Base-by-base conservation (phyloP, 805 yeast species). In the Candida gorgasii region DNA sequence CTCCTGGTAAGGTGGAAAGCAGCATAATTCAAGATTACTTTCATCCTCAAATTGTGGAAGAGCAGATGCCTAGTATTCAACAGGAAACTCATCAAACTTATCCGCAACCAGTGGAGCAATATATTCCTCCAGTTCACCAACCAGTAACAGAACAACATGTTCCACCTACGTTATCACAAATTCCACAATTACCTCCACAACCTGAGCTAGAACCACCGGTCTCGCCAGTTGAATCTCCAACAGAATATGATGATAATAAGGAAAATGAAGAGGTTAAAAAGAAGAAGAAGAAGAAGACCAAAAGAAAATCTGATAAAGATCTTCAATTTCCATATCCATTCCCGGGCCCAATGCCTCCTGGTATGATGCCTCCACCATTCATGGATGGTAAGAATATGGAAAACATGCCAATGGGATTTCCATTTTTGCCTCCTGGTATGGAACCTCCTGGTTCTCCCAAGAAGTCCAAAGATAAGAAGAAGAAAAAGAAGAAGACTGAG, bases 1-100 rank as follows among this genome's bases (percentile, higher is more conserved):
- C 45, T 11, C 45, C 45, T 9, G 41, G 38, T n/a, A 24, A 32
- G 17, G 26, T 23, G 4, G 45, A 42, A 30, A 42, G 45, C 19
- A 42, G 31, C 18, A 41, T 41, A 19, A 41, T 41, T 14, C 44
- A 41, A 31, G 40, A 29, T 8, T 48, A 48, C 23, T 32, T 30
- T 9, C 68, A 63, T 39, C 69, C 68, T 1, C 60, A 46, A 19
- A 57, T 58, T 7, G 45, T 20, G 9, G 8, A 20, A 20, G 24
- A 20, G 9, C 8, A 7, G 6, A 9, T 20, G 24, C 24, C 24
- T 8, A 48, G 47, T 13, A 66, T 62, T 32, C 66, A 67, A 0
- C 59, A 53, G 31, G 63, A 62, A 6, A 20, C 24, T 20, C 9
- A 20, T 20, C 24, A 20, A 20, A 22, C 24, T 22, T 22, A 22